These are phyloP conservation scores for Thozetella sp. DNA, from an alignment of 495 filamentous ascomycete genomes.

Conservation along the genomic window DNA sequence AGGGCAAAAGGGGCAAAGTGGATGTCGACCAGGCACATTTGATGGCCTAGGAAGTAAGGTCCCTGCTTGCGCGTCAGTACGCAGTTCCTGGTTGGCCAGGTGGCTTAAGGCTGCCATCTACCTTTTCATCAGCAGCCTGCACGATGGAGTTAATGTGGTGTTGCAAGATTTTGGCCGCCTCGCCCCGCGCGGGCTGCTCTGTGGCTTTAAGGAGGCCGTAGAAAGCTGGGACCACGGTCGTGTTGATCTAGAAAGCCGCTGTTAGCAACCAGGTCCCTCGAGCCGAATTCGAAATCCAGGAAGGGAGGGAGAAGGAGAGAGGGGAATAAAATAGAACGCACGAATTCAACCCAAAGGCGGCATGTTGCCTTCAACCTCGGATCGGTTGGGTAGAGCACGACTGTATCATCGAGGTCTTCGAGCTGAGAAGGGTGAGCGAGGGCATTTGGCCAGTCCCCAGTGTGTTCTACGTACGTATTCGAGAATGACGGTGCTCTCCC, in stretches of 20 bases:
- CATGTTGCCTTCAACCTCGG: constrained; percentile 75
- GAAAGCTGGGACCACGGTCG: constrained; percentile 80
- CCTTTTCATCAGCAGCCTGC: constrained; percentile 57
- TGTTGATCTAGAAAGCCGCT: constrained; percentile 64
- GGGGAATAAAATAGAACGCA: constrained; percentile 36
- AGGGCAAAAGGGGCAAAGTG: constrained; percentile 89
- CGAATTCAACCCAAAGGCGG: constrained; percentile 87
- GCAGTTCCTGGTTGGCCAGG: background rate
- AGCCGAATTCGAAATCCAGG: background rate
- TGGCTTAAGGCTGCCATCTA: background rate
- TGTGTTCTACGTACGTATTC: constrained; percentile 68
- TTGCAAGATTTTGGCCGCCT: constrained; percentile 65
- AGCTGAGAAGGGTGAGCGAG: constrained; percentile 48
- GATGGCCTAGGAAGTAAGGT: constrained; percentile 79
- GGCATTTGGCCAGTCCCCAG: constrained; percentile 1
- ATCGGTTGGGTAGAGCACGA: constrained; percentile 66
- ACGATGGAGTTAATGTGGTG: constrained; percentile 74
- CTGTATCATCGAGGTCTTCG: constrained; percentile 71
- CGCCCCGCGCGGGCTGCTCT: constrained; percentile 62
- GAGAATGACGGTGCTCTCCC: constrained; percentile 84
- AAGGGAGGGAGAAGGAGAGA: background rate
- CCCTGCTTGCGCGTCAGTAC: constrained; percentile 52
- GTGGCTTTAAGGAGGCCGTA: constrained; percentile 77
- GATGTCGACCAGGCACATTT: constrained; percentile 80
- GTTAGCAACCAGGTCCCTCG: constrained; percentile 13